These are phyloP conservation scores for Pontederia crassipes DNA, from an alignment of 176 grass and related monocot genomes.

Conservation along the genomic window DNA sequence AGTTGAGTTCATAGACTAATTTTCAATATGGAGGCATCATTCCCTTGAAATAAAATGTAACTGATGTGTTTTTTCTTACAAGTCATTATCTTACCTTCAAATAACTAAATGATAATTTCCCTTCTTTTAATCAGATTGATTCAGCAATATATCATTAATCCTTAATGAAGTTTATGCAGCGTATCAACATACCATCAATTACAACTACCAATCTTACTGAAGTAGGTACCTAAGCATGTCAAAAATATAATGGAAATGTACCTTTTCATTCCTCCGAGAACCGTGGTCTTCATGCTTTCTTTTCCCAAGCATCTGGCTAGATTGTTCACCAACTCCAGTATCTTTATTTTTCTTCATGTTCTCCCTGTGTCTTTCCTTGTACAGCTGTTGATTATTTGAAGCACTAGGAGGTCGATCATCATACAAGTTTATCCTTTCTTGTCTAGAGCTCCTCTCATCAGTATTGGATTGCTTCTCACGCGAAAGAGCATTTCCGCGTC, in stretches of 20 bases:
- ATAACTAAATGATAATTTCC: too few species aligned
- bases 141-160: too few species aligned
- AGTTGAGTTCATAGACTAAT: too few species aligned
- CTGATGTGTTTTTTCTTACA: not conserved
- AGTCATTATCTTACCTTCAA: not conserved
- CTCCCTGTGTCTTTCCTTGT: conserved; percentile 67
- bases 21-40: too few species aligned
- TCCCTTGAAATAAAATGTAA: too few species aligned
- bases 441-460: conserved; percentile 58
- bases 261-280: conserved; percentile 57
- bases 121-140: too few species aligned
- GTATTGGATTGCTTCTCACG: conserved; percentile 54
- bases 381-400: conserved; percentile 43
- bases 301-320: conserved; percentile 54
- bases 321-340: conserved; percentile 38
- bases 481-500: conserved; percentile 38
- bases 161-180: not conserved
- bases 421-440: conserved; percentile 43
- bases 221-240: not conserved
- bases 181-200: not conserved
- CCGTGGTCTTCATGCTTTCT: conserved; percentile 63
- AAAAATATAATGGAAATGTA: conserved; percentile 23
- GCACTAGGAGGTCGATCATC: conserved; percentile 40
- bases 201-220: not conserved
- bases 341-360: conserved; percentile 55